These are phyloP conservation scores for Alopecurus myosuroides DNA, from an alignment of 176 grass and related monocot species.

Conservation along the genomic window DNA sequence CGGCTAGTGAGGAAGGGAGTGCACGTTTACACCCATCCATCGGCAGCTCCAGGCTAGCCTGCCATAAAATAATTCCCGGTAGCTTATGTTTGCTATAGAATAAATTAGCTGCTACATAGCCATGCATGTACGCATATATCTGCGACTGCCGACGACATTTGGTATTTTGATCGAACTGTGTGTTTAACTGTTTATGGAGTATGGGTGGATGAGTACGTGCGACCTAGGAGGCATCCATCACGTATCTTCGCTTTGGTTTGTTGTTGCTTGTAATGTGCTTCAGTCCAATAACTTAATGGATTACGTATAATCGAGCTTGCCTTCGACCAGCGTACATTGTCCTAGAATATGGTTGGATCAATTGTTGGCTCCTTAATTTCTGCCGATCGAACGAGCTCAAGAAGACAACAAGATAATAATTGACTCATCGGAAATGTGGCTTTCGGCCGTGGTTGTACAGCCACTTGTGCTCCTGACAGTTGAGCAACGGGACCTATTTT, in stretches of 20 bases:
- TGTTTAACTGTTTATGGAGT: not conserved
- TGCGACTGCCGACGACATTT: not conserved
- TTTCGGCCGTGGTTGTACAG: not conserved
- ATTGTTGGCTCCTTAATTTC: too few relatives aligned
- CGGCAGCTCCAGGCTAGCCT: not conserved
- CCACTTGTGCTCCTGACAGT: not conserved
- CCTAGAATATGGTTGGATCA: not conserved
- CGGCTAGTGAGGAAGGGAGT: too few relatives aligned
- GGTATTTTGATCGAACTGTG: not conserved
- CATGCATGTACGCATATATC: not conserved
- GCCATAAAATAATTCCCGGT: too few relatives aligned
- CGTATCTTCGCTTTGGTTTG: not conserved
- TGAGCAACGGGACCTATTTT: not conserved
- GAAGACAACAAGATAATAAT: not conserved
- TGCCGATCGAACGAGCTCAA: too few relatives aligned
- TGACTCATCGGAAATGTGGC: not conserved
- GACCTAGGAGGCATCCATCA: constrained; percentile 10
- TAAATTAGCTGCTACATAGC: not conserved
- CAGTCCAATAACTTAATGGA: not conserved
- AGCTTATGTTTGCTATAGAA: not conserved
- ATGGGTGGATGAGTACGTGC: constrained; percentile 10
- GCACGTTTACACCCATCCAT: not conserved
- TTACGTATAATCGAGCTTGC: not conserved
- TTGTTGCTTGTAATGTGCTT: not conserved
- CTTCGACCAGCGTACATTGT: not conserved